Evolutionary conservation across 768 basidiomycete species (phyloP).

Genomic region (Phlebiopsis gigantea): DNA sequence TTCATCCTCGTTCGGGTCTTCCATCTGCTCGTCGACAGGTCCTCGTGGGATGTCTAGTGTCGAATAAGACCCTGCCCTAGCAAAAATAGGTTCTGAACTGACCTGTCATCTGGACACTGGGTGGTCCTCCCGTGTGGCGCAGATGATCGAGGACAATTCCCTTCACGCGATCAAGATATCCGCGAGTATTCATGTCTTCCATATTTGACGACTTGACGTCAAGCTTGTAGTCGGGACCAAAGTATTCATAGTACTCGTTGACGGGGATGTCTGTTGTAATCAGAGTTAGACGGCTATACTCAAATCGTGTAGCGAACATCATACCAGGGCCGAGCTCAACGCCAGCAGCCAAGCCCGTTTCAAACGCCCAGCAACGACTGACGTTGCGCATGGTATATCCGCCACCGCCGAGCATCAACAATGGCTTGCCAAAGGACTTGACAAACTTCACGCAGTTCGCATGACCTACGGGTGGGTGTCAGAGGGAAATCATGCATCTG

Average conservation of each 20-base stretch:
- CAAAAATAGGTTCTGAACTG: conserved; percentile 17
- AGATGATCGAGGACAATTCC: conserved; percentile 90
- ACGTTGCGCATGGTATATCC: conserved; percentile 99
- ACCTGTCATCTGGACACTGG: conserved; percentile 91
- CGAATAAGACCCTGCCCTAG: not conserved
- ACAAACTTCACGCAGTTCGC: conserved; percentile 97
- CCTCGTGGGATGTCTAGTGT: conserved; percentile 72
- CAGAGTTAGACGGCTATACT: not conserved
- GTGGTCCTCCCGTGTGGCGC: conserved; percentile 79
- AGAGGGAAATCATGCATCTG: not conserved
- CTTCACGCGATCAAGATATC: conserved; percentile 91
- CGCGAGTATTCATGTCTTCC: conserved; percentile 89
- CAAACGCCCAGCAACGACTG: conserved; percentile 94
- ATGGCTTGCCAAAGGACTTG: conserved; percentile 90
- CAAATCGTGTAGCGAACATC: conserved; percentile 3
- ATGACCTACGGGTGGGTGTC: conserved; percentile 54
- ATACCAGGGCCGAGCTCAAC: conserved; percentile 84
- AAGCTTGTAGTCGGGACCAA: conserved; percentile 94
- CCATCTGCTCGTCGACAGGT: conserved; percentile 80
- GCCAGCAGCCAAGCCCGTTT: conserved; percentile 97
- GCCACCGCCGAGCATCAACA: conserved; percentile 93
- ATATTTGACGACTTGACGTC: conserved; percentile 94
- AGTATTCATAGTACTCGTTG: conserved; percentile 99
- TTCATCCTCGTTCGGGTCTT: conserved; percentile 78
- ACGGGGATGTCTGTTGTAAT: conserved; percentile 79